phyloP scores from a whole-genome alignment of 805 yeast genomes.

The Wickerhamia fluorescens region DNA sequence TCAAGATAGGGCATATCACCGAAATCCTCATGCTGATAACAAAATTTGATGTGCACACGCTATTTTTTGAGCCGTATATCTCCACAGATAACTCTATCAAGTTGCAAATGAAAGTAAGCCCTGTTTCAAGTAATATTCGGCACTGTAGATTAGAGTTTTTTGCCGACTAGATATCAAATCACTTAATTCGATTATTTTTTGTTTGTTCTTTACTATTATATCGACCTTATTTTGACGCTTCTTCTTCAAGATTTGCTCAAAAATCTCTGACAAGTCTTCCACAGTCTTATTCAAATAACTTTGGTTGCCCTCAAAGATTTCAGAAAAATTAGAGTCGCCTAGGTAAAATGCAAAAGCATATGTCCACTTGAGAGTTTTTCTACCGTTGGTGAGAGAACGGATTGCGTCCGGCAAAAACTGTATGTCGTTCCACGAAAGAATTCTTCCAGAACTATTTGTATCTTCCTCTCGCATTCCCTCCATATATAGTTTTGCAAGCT shows the following conservation, averaged over 20 bases:
- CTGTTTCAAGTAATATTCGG: conserved; percentile 34
- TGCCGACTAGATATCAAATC: conserved; percentile 37
- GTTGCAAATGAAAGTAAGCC: conserved; percentile 17
- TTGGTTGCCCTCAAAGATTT: conserved; percentile 67
- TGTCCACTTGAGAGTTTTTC: conserved; percentile 84
- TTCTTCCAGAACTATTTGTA: conserved; percentile 4
- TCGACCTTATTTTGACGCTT: conserved; percentile 13
- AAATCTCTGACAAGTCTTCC: conserved; percentile 59
- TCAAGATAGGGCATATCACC: too few relatives aligned
- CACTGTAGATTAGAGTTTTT: conserved; percentile 36
- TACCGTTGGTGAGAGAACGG: conserved; percentile 53
- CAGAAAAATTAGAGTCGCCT: conserved; percentile 44
- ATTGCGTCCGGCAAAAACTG: conserved; percentile 76
- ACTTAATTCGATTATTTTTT: conserved; percentile 35
- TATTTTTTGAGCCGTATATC: too few relatives aligned
- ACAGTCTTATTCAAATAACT: conserved; percentile 56
- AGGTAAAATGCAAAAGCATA: conserved; percentile 74
- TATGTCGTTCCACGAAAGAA: conserved; percentile 75
- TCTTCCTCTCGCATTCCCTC: conserved; percentile 37
- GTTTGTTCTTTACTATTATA: conserved; percentile 27
- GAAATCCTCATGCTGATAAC: too few relatives aligned
- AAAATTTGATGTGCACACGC: too few relatives aligned
- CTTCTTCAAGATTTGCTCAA: conserved; percentile 35
- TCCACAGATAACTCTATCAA: too few relatives aligned
- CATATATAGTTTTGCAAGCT: conserved; percentile 59